Conservation (phyloP, 2,329 filamentous ascomycete species). For the Aureobasidium leucospermi region DNA sequence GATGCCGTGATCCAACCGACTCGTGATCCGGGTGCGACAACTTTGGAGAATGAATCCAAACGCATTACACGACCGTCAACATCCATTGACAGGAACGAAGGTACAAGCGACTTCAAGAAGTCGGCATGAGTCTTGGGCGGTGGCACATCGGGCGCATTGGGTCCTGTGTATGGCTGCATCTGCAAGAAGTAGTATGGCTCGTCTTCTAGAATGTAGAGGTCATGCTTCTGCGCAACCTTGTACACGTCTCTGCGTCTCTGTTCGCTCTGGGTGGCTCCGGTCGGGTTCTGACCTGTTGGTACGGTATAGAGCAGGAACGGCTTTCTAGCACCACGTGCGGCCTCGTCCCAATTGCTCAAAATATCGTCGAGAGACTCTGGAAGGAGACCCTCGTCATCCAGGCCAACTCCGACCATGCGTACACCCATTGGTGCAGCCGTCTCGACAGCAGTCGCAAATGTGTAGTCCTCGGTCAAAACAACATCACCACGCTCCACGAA, state of each 20-base stretch:
- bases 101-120: slow-evolving; percentile 67
- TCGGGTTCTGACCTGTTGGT: slow-evolving; percentile 83
- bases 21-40: slow-evolving; percentile 73
- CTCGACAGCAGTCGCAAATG: slow-evolving; percentile 71
- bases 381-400: slow-evolving; percentile 60
- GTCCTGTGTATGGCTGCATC: slow-evolving; percentile 65
- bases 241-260: slow-evolving; percentile 67
- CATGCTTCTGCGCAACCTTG: slow-evolving; percentile 70
- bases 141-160: slow-evolving; percentile 43
- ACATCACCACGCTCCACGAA: slow-evolving; percentile 69
- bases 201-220: slow-evolving; percentile 82
- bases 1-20: slow-evolving; percentile 86
- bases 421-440: slow-evolving; percentile 57
- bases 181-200: slow-evolving; percentile 94
- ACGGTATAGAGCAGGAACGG: slow-evolving; percentile 64
- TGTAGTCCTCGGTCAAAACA: slow-evolving; percentile 83
- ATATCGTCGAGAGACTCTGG: slow-evolving; percentile 55
- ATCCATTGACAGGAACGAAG: slow-evolving; percentile 73
- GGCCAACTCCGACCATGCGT: slow-evolving; percentile 51
- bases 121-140: slow-evolving; percentile 58
- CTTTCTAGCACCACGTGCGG: slow-evolving; percentile 51
- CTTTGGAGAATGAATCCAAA: slow-evolving; percentile 90
- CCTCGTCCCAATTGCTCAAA: slow-evolving; percentile 57
- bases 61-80: slow-evolving; percentile 81
- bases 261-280: slow-evolving; percentile 69